These are phyloP conservation scores for Thelonectria rubi DNA, from an alignment of 2,329 filamentous ascomycete species.

Conservation along the genomic window DNA sequence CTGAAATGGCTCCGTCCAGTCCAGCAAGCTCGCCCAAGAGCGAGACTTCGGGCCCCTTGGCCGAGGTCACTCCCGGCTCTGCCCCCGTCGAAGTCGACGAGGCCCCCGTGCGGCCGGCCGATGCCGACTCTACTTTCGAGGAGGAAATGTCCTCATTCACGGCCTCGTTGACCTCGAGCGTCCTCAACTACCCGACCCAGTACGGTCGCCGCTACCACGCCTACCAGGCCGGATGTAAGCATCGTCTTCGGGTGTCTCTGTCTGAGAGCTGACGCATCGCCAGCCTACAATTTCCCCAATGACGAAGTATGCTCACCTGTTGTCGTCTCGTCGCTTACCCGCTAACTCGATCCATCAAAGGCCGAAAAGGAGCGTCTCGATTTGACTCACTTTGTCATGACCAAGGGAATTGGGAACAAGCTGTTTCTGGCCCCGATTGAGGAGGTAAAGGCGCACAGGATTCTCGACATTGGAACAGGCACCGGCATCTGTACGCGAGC, in stretches of 20 bases:
- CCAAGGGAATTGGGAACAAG: constrained; percentile 34
- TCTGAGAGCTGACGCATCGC: background rate
- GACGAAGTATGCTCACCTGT: constrained; percentile 4
- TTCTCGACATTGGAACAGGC: constrained; percentile 56
- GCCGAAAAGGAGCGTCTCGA: constrained; percentile 49
- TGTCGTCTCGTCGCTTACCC: background rate
- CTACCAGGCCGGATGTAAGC: constrained; percentile 42
- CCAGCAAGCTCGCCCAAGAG: too few species aligned
- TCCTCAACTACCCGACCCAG: constrained; percentile 42
- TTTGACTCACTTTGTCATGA: constrained; percentile 46
- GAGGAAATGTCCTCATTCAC: constrained; percentile 26
- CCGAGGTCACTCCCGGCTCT: too few species aligned
- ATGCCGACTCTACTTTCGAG: too few species aligned
- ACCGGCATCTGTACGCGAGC: constrained; percentile 50
- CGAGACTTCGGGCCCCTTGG: too few species aligned
- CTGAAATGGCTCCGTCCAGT: too few species aligned
- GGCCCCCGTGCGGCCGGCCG: too few species aligned
- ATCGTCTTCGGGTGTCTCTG: background rate
- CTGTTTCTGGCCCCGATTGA: constrained; percentile 40
- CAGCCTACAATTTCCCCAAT: constrained; percentile 18
- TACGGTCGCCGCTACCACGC: constrained; percentile 45
- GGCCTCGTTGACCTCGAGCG: constrained; percentile 41
- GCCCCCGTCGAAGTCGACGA: too few species aligned
- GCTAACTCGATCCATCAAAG: background rate
- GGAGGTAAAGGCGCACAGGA: constrained; percentile 40